Evolutionary conservation across 2,329 filamentous ascomycete genomes (phyloP).

Genomic region (Nothophaeocryptopus gaeumannii): DNA sequence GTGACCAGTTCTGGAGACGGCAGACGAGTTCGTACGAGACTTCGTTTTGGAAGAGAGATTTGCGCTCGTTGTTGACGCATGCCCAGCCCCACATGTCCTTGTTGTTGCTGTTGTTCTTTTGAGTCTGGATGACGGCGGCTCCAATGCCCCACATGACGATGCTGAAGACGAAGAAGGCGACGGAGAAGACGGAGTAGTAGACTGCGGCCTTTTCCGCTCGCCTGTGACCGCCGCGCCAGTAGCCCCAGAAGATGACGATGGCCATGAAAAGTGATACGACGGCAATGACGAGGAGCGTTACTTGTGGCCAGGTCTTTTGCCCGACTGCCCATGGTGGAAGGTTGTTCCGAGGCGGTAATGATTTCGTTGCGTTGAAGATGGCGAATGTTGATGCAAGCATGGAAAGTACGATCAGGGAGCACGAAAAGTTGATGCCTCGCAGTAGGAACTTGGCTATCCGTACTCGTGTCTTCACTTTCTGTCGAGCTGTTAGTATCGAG

Average conservation of each 20-base stretch:
- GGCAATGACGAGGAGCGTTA: slow-evolving; percentile 73
- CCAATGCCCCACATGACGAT: slow-evolving; percentile 89
- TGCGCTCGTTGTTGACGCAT: slow-evolving; percentile 80
- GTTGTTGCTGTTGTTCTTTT: slow-evolving; percentile 67
- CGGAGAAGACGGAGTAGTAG: slow-evolving; percentile 93
- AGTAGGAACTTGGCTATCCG: slow-evolving; percentile 91
- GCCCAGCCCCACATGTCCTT: slow-evolving; percentile 98
- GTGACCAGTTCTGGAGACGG: slow-evolving; percentile 88
- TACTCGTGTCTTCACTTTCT: slow-evolving; percentile 92
- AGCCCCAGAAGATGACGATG: slow-evolving; percentile 75
- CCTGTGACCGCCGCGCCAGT: slow-evolving; percentile 82
- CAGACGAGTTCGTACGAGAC: slow-evolving; percentile 89
- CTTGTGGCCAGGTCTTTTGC: slow-evolving; percentile 86
- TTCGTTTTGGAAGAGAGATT: slow-evolving; percentile 72
- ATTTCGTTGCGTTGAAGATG: slow-evolving; percentile 86
- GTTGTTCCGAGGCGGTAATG: slow-evolving; percentile 70
- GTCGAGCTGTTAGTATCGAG: slow-evolving; percentile 38
- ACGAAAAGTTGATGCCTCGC: slow-evolving; percentile 95
- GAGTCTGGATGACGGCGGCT: slow-evolving; percentile 77
- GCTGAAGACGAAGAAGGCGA: slow-evolving; percentile 90
- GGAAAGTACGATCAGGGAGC: slow-evolving; percentile 87
- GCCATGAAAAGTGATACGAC: slow-evolving; percentile 78
- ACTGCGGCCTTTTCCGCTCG: slow-evolving; percentile 89
- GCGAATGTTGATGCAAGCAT: slow-evolving; percentile 85
- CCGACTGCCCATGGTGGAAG: slow-evolving; percentile 79